Base-by-base conservation (phyloP, 1,284 basidiomycete species). In the Cryptococcus sp. region DNA sequence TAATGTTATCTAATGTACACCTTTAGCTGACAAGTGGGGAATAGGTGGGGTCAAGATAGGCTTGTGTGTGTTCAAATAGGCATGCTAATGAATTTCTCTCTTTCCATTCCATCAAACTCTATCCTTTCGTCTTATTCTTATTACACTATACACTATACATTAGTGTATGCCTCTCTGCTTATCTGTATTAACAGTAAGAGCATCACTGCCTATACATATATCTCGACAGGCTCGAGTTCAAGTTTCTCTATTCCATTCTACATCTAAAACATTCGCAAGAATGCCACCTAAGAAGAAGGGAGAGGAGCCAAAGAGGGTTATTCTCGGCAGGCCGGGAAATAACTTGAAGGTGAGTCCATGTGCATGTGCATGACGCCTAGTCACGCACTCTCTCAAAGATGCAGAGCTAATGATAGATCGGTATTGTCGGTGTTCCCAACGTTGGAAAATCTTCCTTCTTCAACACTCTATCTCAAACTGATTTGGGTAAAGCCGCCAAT, bases 401-500 rank as follows among this genome's bases (percentile, higher is more conserved):
- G 28, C 10, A 2, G 16, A 13, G 18, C 16, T 25, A n/a, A 14
- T 14, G 21, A 62, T 88, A 91, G 82, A 88, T 94, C 68, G 92
- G 91, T 75, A 94, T 97, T 81, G 92, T 97, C 79, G 92, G 91
- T 71, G 75, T 97, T 42, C 91, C 91, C 55, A 96, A 96, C 74
- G 91, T 94, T 66, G 91, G 91, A 61, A 93, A 93, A 77, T 91
- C 87, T 1, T 91, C 89, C 18, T 90, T 91, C 77, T 92, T 92
- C 85, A 99, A 99, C 77, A 86, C 83, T 43, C 83, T 98, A 51
- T 93, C 96, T 50, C 86, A 98, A 88, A 97, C 72, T 19, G 67
- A 70, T 77, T 82, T 98, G n/a, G 94, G 90, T 63, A 94, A 96
- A 76, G 86, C 91, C 43, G 92, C 92, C 76, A 99, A 99, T 81